Evolutionary conservation across 2,329 filamentous ascomycete genomes (phyloP).

Genomic region (Chrysosporium keratinophilum): DNA sequence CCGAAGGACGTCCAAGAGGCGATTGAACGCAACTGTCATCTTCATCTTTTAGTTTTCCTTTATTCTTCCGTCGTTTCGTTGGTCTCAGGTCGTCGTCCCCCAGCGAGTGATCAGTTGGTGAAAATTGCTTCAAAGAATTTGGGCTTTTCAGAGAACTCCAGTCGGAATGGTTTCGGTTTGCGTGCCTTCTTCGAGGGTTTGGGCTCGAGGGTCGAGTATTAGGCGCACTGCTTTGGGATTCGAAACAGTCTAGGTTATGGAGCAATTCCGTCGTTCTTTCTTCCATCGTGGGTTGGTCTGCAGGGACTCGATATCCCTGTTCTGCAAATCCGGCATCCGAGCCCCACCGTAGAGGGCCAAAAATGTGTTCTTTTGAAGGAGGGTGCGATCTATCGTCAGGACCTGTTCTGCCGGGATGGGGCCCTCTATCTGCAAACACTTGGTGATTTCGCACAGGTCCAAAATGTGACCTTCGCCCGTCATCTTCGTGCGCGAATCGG

Average conservation of each 20-base stretch:
- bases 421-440: slow-evolving; percentile 17
- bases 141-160: slow-evolving; percentile 2
- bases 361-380: slow-evolving; percentile 23
- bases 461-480: not conserved
- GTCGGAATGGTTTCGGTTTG: slow-evolving; percentile 5
- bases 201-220: slow-evolving; percentile 54
- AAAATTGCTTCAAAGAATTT: not conserved
- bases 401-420: slow-evolving; percentile 31
- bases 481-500: slow-evolving; percentile 4
- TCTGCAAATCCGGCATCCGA: slow-evolving; percentile 56
- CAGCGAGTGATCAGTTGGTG: slow-evolving; percentile 12
- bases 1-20: not conserved
- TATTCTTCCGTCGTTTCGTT: slow-evolving; percentile 47
- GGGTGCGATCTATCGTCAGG: slow-evolving; percentile 29
- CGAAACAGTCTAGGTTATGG: slow-evolving; percentile 48
- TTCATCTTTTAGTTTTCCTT: slow-evolving; percentile 36
- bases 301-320: slow-evolving; percentile 50
- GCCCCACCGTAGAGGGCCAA: slow-evolving; percentile 49
- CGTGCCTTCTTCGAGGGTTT: slow-evolving; percentile 20
- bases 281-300: slow-evolving; percentile 49
- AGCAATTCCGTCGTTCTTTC: slow-evolving; percentile 47
- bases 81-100: slow-evolving; percentile 29
- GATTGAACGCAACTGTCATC: slow-evolving; percentile 25
- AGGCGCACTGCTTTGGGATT: slow-evolving; percentile 47
- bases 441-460: not conserved